Evolutionary conservation across 2,329 filamentous ascomycete genomes (phyloP).

Genomic region (Diaporthe sp.): DNA sequence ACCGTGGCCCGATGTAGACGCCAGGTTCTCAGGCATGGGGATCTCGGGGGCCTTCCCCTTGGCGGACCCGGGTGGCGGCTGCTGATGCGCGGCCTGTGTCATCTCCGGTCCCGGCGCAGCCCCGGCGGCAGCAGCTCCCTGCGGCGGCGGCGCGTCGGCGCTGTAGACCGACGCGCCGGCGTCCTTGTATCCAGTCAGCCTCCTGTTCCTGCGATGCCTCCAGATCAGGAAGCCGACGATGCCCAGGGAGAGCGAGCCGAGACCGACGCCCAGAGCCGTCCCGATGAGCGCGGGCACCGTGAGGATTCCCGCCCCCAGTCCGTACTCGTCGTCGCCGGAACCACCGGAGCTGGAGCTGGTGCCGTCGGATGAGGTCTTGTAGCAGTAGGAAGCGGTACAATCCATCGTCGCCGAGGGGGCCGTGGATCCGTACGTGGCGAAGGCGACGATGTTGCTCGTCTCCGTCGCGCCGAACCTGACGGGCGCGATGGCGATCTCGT

Average conservation of each 20-base stretch:
- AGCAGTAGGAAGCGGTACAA: slow-evolving; percentile 34
- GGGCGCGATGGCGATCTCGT: slow-evolving; percentile 45
- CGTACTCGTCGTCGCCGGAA: background rate
- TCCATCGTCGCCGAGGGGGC: slow-evolving; percentile 41
- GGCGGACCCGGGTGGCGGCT: background rate
- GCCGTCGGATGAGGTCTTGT: background rate
- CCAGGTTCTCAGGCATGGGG: background rate
- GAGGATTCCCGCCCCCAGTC: background rate
- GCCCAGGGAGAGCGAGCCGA: slow-evolving; percentile 18
- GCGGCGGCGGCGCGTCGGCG: slow-evolving; percentile 3
- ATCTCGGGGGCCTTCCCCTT: slow-evolving; percentile 29
- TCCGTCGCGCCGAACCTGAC: slow-evolving; percentile 39
- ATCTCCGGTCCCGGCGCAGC: slow-evolving; percentile 18
- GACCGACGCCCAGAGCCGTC: slow-evolving; percentile 24
- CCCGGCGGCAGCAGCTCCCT: background rate
- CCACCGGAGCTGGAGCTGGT: background rate
- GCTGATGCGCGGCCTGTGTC: background rate
- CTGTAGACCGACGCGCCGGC: background rate
- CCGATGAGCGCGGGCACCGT: slow-evolving; percentile 31
- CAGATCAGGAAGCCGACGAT: slow-evolving; percentile 26
- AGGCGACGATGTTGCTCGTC: slow-evolving; percentile 41
- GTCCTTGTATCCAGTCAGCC: background rate
- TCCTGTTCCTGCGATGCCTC: slow-evolving; percentile 29
- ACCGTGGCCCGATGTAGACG: background rate
- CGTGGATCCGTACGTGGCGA: slow-evolving; percentile 40